A percentile compares a stretch with the other conserved stretches of the same genome.
phyloP scores from a whole-genome alignment of 441 rosid species.

The Croton setiger region DNA sequence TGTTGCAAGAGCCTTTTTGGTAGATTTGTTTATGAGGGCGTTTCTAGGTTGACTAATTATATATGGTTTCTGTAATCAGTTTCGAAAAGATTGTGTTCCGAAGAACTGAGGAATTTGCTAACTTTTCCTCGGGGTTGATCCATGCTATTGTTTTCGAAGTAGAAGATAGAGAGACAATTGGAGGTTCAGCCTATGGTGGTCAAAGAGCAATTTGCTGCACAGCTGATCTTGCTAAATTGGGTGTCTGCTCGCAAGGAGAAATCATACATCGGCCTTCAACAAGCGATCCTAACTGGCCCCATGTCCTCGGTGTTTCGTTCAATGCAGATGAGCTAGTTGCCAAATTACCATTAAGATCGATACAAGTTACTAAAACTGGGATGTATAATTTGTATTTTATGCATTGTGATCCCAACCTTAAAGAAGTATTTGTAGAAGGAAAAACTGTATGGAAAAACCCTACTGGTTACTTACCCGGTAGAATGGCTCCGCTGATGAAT shows the following conservation, averaged over 20 bases:
- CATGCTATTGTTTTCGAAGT: slow-evolving; percentile 86
- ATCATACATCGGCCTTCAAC: slow-evolving; percentile 75
- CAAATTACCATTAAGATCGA: slow-evolving; percentile 44
- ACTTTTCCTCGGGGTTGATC: slow-evolving; percentile 49
- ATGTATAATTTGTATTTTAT: slow-evolving; percentile 96
- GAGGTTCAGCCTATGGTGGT: slow-evolving; percentile 98
- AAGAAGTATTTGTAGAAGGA: slow-evolving; percentile 67
- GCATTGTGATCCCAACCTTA: slow-evolving; percentile 75
- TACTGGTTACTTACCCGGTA: slow-evolving; percentile 79
- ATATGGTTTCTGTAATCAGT: slow-evolving; percentile 37
- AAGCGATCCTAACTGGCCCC: slow-evolving; percentile 70
- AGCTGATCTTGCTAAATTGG: slow-evolving; percentile 82
- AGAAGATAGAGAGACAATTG: slow-evolving; percentile 79
- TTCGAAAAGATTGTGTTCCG: slow-evolving; percentile 74
- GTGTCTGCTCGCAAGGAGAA: slow-evolving; percentile 74
- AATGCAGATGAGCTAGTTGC: slow-evolving; percentile 40
- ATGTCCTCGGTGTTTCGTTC: slow-evolving; percentile 61
- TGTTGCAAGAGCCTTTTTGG: background rate
- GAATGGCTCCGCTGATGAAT: slow-evolving; percentile 96
- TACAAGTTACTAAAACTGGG: slow-evolving; percentile 77
- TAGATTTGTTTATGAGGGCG: background rate
- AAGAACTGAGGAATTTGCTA: slow-evolving; percentile 47
- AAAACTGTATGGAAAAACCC: slow-evolving; percentile 96
- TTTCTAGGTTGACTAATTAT: slow-evolving; percentile 9
- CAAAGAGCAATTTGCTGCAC: slow-evolving; percentile 97